Evolutionary conservation across 148 eudicot genomes (phyloP).

Genomic region (Diospyros lotus): DNA sequence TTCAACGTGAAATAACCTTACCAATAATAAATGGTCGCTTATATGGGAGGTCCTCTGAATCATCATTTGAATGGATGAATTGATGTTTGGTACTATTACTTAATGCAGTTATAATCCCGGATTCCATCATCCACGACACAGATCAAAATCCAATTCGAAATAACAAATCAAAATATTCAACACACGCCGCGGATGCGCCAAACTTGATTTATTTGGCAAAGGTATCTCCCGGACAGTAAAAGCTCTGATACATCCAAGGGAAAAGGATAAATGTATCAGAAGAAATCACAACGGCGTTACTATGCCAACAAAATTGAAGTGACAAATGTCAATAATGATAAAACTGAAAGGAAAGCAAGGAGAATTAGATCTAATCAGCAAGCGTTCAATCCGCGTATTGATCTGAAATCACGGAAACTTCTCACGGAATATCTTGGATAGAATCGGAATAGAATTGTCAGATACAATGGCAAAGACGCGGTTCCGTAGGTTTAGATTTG

Average conservation of each 20-base stretch:
- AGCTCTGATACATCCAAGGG: background rate
- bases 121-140: constrained; percentile 13
- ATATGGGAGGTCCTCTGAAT: constrained; percentile 1
- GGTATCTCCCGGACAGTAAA: background rate
- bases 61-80: background rate
- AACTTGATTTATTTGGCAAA: background rate
- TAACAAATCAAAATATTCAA: background rate
- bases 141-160: background rate
- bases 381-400: too few relatives aligned
- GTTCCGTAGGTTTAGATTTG: background rate
- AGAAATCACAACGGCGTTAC: background rate
- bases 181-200: background rate
- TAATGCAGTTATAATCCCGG: constrained; percentile 5
- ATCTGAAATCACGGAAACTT: too few relatives aligned
- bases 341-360: too few relatives aligned
- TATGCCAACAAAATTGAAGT: background rate
- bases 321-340: background rate
- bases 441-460: too few relatives aligned
- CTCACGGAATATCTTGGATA: too few relatives aligned
- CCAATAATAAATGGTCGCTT: constrained; percentile 25
- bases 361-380: too few relatives aligned
- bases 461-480: background rate
- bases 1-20: background rate
- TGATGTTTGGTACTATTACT: constrained; percentile 8
- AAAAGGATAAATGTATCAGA: background rate